Conservation (phyloP, 1,139 yeast genomes). For the Geotrichum fermentans region DNA sequence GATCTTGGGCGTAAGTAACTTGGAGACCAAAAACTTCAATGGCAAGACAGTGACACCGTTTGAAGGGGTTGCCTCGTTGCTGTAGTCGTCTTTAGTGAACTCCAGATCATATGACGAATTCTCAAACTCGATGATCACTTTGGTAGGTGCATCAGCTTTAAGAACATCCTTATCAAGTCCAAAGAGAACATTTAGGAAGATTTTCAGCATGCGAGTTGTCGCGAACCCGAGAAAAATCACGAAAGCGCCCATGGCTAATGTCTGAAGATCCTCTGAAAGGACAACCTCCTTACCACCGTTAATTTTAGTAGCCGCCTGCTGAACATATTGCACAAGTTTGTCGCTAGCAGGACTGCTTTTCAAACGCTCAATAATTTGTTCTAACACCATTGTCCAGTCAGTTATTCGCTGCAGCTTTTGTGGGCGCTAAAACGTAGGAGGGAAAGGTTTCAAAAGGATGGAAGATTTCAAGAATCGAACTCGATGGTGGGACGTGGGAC, state of each 20-base stretch:
- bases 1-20: constrained; percentile 20
- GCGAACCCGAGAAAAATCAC: constrained; percentile 13
- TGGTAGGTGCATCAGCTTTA: constrained; percentile 18
- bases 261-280: background rate
- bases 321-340: background rate
- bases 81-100: constrained; percentile 19
- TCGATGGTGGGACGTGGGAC: too few relatives aligned
- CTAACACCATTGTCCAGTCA: background rate
- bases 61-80: constrained; percentile 15
- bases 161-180: background rate
- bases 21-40: constrained; percentile 15
- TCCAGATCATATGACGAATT: constrained; percentile 12
- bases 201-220: constrained; percentile 3
- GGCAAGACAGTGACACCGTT: constrained; percentile 19
- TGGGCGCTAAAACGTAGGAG: background rate
- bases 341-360: background rate
- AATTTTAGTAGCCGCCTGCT: constrained; percentile 5
- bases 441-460: too few relatives aligned
- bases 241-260: background rate
- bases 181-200: background rate
- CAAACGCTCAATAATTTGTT: background rate
- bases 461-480: too few relatives aligned
- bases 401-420: too few relatives aligned
- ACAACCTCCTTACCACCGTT: constrained; percentile 12
- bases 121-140: constrained; percentile 40